Percentiles rank a stretch among this genome's conserved stretches.
phyloP scores from a whole-genome alignment of 2,329 filamentous ascomycete genomes.

The Pseudogymnoascus sp. region DNA sequence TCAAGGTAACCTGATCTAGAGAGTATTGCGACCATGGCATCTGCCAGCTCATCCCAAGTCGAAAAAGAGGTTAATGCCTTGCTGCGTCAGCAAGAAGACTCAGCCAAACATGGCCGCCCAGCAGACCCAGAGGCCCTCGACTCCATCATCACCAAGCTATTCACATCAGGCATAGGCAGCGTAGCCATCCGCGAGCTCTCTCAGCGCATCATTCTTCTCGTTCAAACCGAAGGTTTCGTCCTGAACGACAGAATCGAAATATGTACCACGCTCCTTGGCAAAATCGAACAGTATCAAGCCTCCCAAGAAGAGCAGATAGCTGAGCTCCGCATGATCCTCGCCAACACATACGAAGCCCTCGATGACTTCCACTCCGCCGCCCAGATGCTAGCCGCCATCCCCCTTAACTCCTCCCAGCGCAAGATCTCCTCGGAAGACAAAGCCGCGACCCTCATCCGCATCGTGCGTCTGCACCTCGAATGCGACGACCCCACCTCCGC shows the following conservation, averaged over 20 bases:
- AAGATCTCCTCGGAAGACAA: conserved; percentile 76
- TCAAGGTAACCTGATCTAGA: not conserved
- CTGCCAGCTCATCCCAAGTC: conserved; percentile 36
- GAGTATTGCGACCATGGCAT: conserved; percentile 22
- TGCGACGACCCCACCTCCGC: conserved; percentile 83
- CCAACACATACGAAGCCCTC: conserved; percentile 72
- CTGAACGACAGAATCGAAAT: conserved; percentile 66
- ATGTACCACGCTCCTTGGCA: conserved; percentile 59
- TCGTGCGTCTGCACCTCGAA: conserved; percentile 89
- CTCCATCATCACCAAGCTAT: conserved; percentile 27
- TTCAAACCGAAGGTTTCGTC: conserved; percentile 51
- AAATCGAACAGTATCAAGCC: conserved; percentile 53
- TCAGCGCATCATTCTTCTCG: conserved; percentile 53
- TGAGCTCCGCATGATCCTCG: conserved; percentile 70
- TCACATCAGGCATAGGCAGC: conserved; percentile 26
- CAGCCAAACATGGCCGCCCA: conserved; percentile 26
- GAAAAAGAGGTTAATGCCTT: conserved; percentile 36
- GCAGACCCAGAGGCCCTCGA: conserved; percentile 23
- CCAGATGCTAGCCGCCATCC: conserved; percentile 70
- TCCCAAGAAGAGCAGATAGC: conserved; percentile 77
- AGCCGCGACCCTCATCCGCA: conserved; percentile 82
- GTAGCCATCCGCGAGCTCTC: conserved; percentile 26
- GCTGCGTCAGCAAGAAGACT: conserved; percentile 39
- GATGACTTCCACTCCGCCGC: conserved; percentile 79
- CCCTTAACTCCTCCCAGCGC: conserved; percentile 82